Evolutionary conservation across 106 monocot genomes (phyloP).

Genomic region (Dioscorea zingiberensis): DNA sequence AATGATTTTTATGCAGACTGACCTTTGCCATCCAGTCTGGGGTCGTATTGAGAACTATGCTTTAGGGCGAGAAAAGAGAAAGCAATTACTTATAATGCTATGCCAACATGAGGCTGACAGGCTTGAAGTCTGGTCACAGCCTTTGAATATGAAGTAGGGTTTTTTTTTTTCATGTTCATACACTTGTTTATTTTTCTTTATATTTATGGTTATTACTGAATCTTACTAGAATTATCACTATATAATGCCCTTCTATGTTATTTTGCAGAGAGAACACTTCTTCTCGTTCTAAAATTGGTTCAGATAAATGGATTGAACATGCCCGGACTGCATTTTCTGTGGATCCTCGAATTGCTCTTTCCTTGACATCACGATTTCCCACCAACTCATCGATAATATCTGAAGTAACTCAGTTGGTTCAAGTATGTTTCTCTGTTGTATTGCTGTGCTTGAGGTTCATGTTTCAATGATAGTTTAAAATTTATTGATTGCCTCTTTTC

Average conservation of each 20-base stretch:
- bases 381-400: conserved; percentile 52
- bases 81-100: conserved; percentile 78
- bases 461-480: too few species aligned
- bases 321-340: conserved; percentile 93
- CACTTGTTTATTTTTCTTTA: neutral
- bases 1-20: conserved; percentile 27
- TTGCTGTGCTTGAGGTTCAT: too few species aligned
- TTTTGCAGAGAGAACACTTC: conserved; percentile 56
- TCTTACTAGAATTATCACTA: conserved; percentile 6
- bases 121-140: conserved; percentile 98
- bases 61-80: conserved; percentile 72
- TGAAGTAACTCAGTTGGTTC: conserved; percentile 88
- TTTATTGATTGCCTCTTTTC: too few species aligned
- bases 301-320: conserved; percentile 94
- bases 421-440: conserved; percentile 24
- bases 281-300: conserved; percentile 66
- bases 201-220: conserved; percentile 5
- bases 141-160: conserved; percentile 73
- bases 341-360: conserved; percentile 82
- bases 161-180: conserved; percentile 7
- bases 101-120: conserved; percentile 96
- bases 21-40: conserved; percentile 85
- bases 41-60: conserved; percentile 75
- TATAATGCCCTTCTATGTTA: too few species aligned
- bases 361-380: conserved; percentile 71